Evolutionary conservation across 768 basidiomycete species (phyloP).

Genomic region (Termitomyces sp.): DNA sequence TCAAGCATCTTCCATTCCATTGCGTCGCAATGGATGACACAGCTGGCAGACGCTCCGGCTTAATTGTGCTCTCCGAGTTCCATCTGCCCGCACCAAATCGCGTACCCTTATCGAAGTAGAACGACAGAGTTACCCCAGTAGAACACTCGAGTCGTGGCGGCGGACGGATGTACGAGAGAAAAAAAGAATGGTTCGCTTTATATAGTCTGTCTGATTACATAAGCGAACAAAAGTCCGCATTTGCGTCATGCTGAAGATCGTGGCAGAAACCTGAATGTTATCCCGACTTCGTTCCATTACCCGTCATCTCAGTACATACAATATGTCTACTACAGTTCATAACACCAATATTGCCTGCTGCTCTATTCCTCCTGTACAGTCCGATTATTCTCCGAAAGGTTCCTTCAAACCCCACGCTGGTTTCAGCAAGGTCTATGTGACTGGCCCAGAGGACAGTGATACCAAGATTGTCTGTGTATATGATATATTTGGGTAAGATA

Average conservation of each 20-base stretch:
- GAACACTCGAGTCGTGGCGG: slow-evolving; percentile 27
- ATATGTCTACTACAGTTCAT: slow-evolving; percentile 33
- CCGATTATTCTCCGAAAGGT: slow-evolving; percentile 51
- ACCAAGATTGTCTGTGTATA: slow-evolving; percentile 54
- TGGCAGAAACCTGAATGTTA: slow-evolving; percentile 15
- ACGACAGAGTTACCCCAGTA: slow-evolving; percentile 55
- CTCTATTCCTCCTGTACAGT: slow-evolving; percentile 50
- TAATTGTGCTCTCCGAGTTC: slow-evolving; percentile 57
- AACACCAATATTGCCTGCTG: slow-evolving; percentile 48
- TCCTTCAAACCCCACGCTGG: slow-evolving; percentile 40
- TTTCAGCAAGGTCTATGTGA: slow-evolving; percentile 49
- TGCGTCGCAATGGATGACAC: slow-evolving; percentile 29
- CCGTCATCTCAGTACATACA: slow-evolving; percentile 32
- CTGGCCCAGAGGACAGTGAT: slow-evolving; percentile 43
- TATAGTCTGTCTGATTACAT: slow-evolving; percentile 1
- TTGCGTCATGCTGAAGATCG: not conserved
- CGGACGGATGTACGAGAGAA: slow-evolving; percentile 25
- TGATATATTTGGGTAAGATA: slow-evolving; percentile 58
- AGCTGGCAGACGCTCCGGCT: slow-evolving; percentile 69
- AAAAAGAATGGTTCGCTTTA: slow-evolving; percentile 4
- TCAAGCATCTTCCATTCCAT: slow-evolving; percentile 63
- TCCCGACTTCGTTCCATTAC: slow-evolving; percentile 33
- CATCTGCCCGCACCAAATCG: slow-evolving; percentile 39
- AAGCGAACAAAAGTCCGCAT: not conserved
- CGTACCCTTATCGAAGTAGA: slow-evolving; percentile 49